Base-by-base conservation (phyloP, 352 stramenopile species). In the Phytophthora cryptogea region DNA sequence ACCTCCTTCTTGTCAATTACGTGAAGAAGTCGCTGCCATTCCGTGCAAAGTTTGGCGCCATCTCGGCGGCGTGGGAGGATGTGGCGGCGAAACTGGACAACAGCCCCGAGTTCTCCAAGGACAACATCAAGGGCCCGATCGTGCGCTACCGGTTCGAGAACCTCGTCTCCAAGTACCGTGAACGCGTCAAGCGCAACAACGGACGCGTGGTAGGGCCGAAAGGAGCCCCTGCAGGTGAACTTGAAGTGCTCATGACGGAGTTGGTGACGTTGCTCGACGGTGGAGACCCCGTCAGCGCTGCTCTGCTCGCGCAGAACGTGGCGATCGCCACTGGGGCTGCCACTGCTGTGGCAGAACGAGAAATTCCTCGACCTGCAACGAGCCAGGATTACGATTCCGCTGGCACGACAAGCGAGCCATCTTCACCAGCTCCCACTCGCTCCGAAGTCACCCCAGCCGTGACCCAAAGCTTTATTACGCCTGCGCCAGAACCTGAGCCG, bases 81-180 rank as follows among this genome's bases (percentile, higher is more conserved):
- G 67, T 75, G 52, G 67, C 67, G 13, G 41, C 35, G 27, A 71
- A 64, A 31, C 40, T 75, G 31, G 53, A 69, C 39, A 64, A 40
- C 14, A 58, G 47, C 11, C 53, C 56, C 0, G 62, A 66, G 6
- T 75, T 75, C 44, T 66, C 57, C 13, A 75, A 75, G 53, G 53
- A 72, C 56, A 56, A 49, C 33, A 58, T 75, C 16, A 71, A 75
- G 30, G 67, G 67, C 16, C 60, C 62, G 1, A 71, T 72, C 8
- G 67, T 75, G 33, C 67, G 67, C 43, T 75, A 75, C 40, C 67
- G 67, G 23, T 75, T 75, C 37, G 62, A 75, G 33, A 75, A 75
- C 26, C 35, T 75, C 0, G 57, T 72, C 32, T 31, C 45, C 27
- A 75, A 75, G 49, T 68, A 75, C 48, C 67, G 67, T 35, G 62